Evolutionary conservation across 1,284 basidiomycete genomes (phyloP).

Genomic region (Macrocystidia cucumis): DNA sequence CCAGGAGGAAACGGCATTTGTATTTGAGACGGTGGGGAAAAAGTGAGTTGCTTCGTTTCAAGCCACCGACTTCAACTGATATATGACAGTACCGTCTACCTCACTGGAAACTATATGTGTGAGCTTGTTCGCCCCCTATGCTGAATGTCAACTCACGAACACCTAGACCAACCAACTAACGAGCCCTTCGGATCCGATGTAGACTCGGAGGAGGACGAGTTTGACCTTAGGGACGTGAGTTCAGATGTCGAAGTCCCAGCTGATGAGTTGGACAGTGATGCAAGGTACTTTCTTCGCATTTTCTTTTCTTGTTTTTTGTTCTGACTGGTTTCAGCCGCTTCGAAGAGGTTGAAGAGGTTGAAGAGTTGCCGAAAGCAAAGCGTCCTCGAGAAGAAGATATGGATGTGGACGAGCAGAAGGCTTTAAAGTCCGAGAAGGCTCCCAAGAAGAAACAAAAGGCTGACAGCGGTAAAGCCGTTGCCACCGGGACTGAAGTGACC

Average conservation of each 20-base stretch:
- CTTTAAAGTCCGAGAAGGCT: slow-evolving; percentile 52
- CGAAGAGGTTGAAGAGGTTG: slow-evolving; percentile 47
- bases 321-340: slow-evolving; percentile 45
- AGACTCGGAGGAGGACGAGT: slow-evolving; percentile 41
- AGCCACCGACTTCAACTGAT: slow-evolving; percentile 7
- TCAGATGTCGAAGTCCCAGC: slow-evolving; percentile 69
- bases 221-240: slow-evolving; percentile 62
- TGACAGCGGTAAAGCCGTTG: slow-evolving; percentile 47
- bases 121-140: slow-evolving; percentile 6
- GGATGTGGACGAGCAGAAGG: slow-evolving; percentile 30
- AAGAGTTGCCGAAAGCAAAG: slow-evolving; percentile 39
- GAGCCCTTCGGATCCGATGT: slow-evolving; percentile 31
- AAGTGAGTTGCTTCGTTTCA: slow-evolving; percentile 46
- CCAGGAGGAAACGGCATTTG: slow-evolving; percentile 60
- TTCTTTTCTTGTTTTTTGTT: slow-evolving; percentile 12
- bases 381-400: slow-evolving; percentile 51
- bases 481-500: slow-evolving; percentile 23
- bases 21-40: slow-evolving; percentile 76
- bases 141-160: slow-evolving; percentile 34
- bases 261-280: slow-evolving; percentile 44
- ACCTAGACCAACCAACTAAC: slow-evolving; percentile 41
- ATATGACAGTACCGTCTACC: slow-evolving; percentile 61
- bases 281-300: slow-evolving; percentile 33
- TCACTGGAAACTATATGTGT: slow-evolving; percentile 91
- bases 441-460: slow-evolving; percentile 75